phyloP scores from a whole-genome alignment of 345 rosid genomes.

The Carallia brachiata region DNA sequence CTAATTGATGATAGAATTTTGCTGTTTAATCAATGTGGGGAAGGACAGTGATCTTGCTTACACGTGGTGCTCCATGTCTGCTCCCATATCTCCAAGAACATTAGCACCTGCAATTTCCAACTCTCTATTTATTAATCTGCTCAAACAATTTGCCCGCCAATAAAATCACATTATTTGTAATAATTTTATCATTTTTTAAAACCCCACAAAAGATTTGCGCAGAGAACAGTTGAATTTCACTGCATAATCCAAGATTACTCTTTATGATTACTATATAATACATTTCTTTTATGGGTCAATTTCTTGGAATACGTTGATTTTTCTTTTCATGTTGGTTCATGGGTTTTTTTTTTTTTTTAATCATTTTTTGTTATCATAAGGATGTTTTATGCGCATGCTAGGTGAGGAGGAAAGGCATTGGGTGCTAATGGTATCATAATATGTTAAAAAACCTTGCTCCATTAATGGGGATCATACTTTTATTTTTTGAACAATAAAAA shows the following conservation, averaged over 20 bases:
- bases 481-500: too few species aligned
- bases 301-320: too few species aligned
- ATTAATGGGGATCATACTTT: too few species aligned
- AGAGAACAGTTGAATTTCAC: constrained; percentile 5
- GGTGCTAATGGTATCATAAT: too few species aligned
- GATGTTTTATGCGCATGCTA: too few species aligned
- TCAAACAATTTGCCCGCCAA: constrained; percentile 12
- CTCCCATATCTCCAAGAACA: constrained; percentile 42
- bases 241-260: constrained; percentile 3
- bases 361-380: too few species aligned
- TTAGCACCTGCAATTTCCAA: constrained; percentile 42
- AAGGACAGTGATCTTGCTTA: constrained; percentile 47
- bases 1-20: constrained; percentile 1
- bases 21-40: constrained; percentile 38
- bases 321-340: too few species aligned
- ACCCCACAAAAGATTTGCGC: background rate
- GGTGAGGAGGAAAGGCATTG: too few species aligned
- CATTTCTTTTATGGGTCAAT: too few species aligned
- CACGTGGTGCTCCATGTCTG: constrained; percentile 54
- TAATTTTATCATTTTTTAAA: background rate
- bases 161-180: constrained; percentile 12
- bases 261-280: background rate
- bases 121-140: constrained; percentile 23
- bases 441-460: too few species aligned
- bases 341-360: too few species aligned